Conservation (phyloP, 371 early-diverging fungal species). For the Lichtheimia hyalospora region DNA sequence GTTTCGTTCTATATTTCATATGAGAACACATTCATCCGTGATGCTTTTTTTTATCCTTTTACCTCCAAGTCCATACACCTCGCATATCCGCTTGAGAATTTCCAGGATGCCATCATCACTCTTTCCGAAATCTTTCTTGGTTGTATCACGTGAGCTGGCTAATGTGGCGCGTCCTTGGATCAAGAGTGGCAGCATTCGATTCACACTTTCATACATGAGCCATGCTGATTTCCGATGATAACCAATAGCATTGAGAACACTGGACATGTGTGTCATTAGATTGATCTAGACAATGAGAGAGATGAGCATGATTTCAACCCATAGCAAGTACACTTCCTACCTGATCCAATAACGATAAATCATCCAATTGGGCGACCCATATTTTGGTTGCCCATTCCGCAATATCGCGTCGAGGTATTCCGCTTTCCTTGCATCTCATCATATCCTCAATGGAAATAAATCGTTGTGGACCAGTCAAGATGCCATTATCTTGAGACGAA, state of each 20-base stretch:
- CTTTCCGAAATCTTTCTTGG: constrained; percentile 18
- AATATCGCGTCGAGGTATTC: constrained; percentile 51
- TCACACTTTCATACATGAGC: constrained; percentile 63
- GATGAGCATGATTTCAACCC: background rate
- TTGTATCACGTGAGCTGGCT: constrained; percentile 22
- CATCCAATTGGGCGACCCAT: constrained; percentile 50
- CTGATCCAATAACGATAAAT: constrained; percentile 61
- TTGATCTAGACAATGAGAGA: constrained; percentile 42
- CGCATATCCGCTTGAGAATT: constrained; percentile 66
- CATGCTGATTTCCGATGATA: constrained; percentile 76
- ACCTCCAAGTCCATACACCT: constrained; percentile 70
- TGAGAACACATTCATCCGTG: background rate
- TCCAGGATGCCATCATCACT: constrained; percentile 64
- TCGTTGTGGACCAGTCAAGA: background rate
- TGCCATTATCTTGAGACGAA: background rate
- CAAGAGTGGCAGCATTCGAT: constrained; percentile 57
- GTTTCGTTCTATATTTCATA: constrained; percentile 31
- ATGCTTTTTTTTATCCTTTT: background rate
- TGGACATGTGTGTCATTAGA: constrained; percentile 59
- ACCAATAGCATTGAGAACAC: constrained; percentile 62
- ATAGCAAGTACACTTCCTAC: constrained; percentile 12
- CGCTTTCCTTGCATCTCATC: constrained; percentile 24
- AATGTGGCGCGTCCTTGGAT: constrained; percentile 45
- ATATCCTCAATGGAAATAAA: constrained; percentile 11
- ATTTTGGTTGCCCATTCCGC: constrained; percentile 61